Percentiles rank a stretch among this genome's conserved stretches.
phyloP scores from a whole-genome alignment of 2,329 filamentous ascomycete species.

The Ophidiomyces ophidiicola region DNA sequence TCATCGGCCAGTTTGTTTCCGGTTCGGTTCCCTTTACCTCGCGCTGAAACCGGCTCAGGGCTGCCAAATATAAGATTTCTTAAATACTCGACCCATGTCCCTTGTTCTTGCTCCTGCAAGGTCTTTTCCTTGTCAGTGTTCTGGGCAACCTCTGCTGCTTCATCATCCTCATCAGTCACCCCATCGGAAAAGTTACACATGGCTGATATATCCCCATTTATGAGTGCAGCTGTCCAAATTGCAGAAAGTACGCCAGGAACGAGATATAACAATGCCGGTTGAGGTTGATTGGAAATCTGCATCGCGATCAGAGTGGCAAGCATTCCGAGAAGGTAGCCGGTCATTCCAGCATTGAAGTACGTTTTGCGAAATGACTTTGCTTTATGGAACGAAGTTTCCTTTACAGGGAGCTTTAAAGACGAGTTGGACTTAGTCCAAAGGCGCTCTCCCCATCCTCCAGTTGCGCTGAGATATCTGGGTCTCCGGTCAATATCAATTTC shows the following conservation, averaged over 20 bases:
- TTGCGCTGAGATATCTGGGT: slow-evolving; percentile 41
- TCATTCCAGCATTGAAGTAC: slow-evolving; percentile 68
- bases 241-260: slow-evolving; percentile 71
- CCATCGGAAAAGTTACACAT: slow-evolving; percentile 76
- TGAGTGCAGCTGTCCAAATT: slow-evolving; percentile 60
- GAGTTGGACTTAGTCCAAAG: slow-evolving; percentile 53
- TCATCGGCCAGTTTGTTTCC: slow-evolving; percentile 40
- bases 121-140: too few species aligned
- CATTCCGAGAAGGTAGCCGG: slow-evolving; percentile 71
- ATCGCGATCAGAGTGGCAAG: slow-evolving; percentile 63
- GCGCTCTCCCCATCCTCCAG: slow-evolving; percentile 67
- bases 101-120: too few species aligned
- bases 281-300: slow-evolving; percentile 64
- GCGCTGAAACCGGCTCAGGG: too few species aligned
- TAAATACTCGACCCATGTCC: slow-evolving; percentile 34
- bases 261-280: slow-evolving; percentile 83
- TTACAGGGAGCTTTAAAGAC: slow-evolving; percentile 19
- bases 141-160: too few species aligned
- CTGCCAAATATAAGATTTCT: too few species aligned
- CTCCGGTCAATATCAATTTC: slow-evolving; percentile 18
- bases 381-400: slow-evolving; percentile 27
- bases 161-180: slow-evolving; percentile 34
- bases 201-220: slow-evolving; percentile 56
- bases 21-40: too few species aligned
- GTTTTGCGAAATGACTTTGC: slow-evolving; percentile 57